phyloP scores from a whole-genome alignment of 805 yeast genomes.

The Nakazawaea populi region DNA sequence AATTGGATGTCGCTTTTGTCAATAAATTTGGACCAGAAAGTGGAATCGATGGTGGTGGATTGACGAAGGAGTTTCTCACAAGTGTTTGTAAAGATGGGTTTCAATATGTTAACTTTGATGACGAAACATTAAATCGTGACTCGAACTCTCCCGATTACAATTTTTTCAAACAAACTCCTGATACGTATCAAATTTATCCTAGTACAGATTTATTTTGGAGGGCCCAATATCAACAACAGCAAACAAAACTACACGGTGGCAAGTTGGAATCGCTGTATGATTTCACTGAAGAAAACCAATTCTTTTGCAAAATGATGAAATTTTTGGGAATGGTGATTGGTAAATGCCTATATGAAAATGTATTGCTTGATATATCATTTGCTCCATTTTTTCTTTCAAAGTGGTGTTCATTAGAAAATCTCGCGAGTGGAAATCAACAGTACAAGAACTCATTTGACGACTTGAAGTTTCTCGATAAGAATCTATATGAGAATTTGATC shows the following conservation, averaged over 20 bases:
- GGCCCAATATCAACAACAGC: slow-evolving; percentile 19
- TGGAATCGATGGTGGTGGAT: slow-evolving; percentile 96
- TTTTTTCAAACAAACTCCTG: slow-evolving; percentile 37
- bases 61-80: slow-evolving; percentile 86
- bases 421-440: slow-evolving; percentile 19
- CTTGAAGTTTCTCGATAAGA: slow-evolving; percentile 61
- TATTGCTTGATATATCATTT: slow-evolving; percentile 75
- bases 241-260: slow-evolving; percentile 21
- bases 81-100: slow-evolving; percentile 68
- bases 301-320: slow-evolving; percentile 29
- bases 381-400: slow-evolving; percentile 80
- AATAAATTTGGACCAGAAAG: slow-evolving; percentile 77
- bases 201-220: slow-evolving; percentile 40
- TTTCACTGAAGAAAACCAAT: slow-evolving; percentile 15
- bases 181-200: slow-evolving; percentile 67
- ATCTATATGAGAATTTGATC: slow-evolving; percentile 57
- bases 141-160: slow-evolving; percentile 8
- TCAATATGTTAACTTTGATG: slow-evolving; percentile 22
- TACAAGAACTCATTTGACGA: slow-evolving; percentile 72
- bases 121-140: slow-evolving; percentile 5
- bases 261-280: slow-evolving; percentile 13
- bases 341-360: slow-evolving; percentile 80
- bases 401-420: slow-evolving; percentile 39
- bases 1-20: slow-evolving; percentile 57
- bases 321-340: slow-evolving; percentile 85